Base-by-base conservation (phyloP, 352 stramenopile genomes). In the Globisporangium paroecandrum region DNA sequence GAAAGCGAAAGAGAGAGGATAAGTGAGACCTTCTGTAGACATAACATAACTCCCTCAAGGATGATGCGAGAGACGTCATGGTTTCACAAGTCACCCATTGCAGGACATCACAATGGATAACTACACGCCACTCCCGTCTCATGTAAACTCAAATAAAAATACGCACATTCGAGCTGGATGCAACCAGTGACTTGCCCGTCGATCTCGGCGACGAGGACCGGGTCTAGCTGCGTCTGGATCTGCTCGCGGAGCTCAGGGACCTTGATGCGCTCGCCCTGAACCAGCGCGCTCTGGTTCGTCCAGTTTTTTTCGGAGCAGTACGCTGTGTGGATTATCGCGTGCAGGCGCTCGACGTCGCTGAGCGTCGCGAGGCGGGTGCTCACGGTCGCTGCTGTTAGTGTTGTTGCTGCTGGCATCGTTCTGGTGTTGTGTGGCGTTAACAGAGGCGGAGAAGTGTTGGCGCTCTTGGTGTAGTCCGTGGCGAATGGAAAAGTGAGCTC, bases 111-210 rank as follows among this genome's bases (percentile, higher is more conserved):
- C 20, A 15, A 41, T 41, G 36, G 36, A 41, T 41, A 10, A 8
- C 36, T 41, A 41, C 36, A 41, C 36, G 10, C 36, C 10, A 41
- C 47, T 27, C n/a, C 22, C 18, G 6, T 4, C 18, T 1, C 7
- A 55, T 6, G 13, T 3, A 27, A 4, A 27, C 2, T 15, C 20
- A 55, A 55, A 22, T 29, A 10, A 18, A 13, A 55, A 25, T 43
- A 51, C 61, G 61, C 36, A 67, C 62, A 67, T n/a, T 67, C 62
- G 62, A 67, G 7, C 27, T 67, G 51, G 62, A 67, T 56, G 18
- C 62, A 67, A 15, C 62, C 62, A 18, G 53, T 24, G 53, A 67
- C 22, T 15, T 61, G 4, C 6, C 34, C 62, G 18, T 67, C 25
- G 22, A 62, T n/a, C 36, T 62, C 62, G 4, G 62, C 62, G 32